Base-by-base conservation (phyloP, 164 flowering plant genomes). In the Chimonanthus praecox region DNA sequence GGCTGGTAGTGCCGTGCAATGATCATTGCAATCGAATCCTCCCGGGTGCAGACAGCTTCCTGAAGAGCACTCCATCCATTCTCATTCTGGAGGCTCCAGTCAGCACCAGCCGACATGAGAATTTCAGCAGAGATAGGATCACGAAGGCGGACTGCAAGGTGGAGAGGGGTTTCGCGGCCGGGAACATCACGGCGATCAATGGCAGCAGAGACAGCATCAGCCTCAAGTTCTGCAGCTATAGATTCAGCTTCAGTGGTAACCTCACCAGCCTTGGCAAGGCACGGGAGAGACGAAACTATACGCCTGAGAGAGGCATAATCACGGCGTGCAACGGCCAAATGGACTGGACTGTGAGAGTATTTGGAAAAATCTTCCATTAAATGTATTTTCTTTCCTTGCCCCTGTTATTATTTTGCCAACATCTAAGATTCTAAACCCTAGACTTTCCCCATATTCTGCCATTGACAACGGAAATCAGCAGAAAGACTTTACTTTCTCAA, bases 1-100 rank as follows among this genome's bases (percentile, higher is more conserved):
- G 99, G 97, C 86, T 95, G 99, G 80, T 95, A 95, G 64, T 93
- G 97, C 49, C 99, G 75, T 4, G 98, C 98, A 76, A 95, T 95
- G 68, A 88, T 90, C 92, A 88, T 87, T n/a, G 97, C 97, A 76
- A 95, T 92, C 64, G 88, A 75, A 64, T 95, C 99, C 76, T 95
- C 98, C 44, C 97, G 84, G 8, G 89, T 86, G 81, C 99, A 95
- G 63, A 95, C 95, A 4, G 99, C 98, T 80, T 95, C 99, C 78
- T 95, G 99, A 16, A 95, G 89, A 54, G 99, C 97, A 83, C 96
- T 93, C 99, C 99, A 95, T 0, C 99, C 99, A 74, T 90, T 74
- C 82, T 92, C 97, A 79, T 93, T 95, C 83, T 95, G 99, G 10
- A 96, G 89, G 80, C 98, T 93, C 99, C 99, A 95, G 77, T 95